Evolutionary conservation across 805 yeast genomes (phyloP).

Genomic region (Candida alai): DNA sequence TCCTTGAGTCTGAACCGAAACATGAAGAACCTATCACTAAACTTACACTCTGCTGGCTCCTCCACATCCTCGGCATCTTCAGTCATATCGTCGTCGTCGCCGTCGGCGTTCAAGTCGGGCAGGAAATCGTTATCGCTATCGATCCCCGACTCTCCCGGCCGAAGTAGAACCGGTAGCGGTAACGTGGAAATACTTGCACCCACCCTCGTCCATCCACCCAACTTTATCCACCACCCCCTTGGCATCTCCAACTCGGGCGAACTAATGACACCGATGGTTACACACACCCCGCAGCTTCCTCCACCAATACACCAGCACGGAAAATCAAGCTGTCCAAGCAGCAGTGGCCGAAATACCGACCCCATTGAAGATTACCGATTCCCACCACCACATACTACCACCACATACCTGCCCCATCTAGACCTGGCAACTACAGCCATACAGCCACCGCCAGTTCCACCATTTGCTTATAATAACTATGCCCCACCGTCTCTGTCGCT

Average conservation of each 20-base stretch:
- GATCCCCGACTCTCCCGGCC: constrained; percentile 2
- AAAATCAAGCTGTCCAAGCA: too few relatives aligned
- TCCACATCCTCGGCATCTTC: constrained; percentile 2
- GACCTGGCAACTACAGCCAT: too few relatives aligned
- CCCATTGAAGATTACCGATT: not conserved
- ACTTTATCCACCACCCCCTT: not conserved
- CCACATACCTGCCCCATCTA: too few relatives aligned
- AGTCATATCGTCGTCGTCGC: constrained; percentile 4
- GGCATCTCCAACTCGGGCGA: not conserved
- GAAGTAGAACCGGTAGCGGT: constrained; percentile 1
- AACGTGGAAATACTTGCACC: constrained; percentile 5
- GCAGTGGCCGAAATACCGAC: not conserved
- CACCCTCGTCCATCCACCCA: constrained; percentile 6
- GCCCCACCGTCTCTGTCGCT: constrained; percentile 3
- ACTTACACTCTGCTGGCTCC: constrained; percentile 14
- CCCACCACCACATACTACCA: not conserved
- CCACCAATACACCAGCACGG: constrained; percentile 10
- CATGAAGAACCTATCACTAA: constrained; percentile 36
- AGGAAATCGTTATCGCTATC: constrained; percentile 3
- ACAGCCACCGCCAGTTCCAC: constrained; percentile 5
- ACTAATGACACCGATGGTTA: constrained; percentile 11
- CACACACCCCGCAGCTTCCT: constrained; percentile 14
- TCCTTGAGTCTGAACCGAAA: constrained; percentile 29
- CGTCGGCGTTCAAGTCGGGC: constrained; percentile 4
- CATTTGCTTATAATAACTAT: not conserved